Evolutionary conservation across 1,139 yeast species (phyloP), one percentile per base, ranked within the genome.

Genomic region (Suhomyces atakaporum): DNA sequence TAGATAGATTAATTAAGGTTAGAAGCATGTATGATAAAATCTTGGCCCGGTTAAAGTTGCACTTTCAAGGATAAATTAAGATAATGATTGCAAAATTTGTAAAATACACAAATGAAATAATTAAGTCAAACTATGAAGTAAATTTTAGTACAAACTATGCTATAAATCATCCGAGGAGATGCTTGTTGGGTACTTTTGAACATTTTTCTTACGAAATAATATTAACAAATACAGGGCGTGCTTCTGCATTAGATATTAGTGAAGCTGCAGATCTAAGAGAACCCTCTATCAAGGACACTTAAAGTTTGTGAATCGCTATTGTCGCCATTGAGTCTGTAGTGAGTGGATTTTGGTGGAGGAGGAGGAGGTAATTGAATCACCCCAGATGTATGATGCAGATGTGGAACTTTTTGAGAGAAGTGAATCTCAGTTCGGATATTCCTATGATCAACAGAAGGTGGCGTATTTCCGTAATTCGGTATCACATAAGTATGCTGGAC

Each of bases 261-360:
- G 8, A 18, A 8, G 20, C 8, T 18, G 20, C 5, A 5, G 20
- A 12, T n/a, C 15, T 10, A 23, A 6, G 33, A 38, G 23, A 38
- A 38, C 21, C 27, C 30, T 14, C 27, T 36, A 24, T 42, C 43
- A 10, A 42, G 27, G 3, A 33, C 29, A 13, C 35, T 14, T 5
- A 39, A 24, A 8, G 40, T 30, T 18, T 31, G 30, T 10, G 28
- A 22, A 18, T 41, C 45, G 22, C 29, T 34, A 20, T 29, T 14
- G 10, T 27, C 22, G 25, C 24, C 27, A 11, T 34, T 25, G 13
- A 29, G 18, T 19, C 42, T 35, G 36, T 32, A 35, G 16, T 26
- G 36, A 16, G 35, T 22, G 9, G 35, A 25, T 11, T 33, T 28
- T 16, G 33, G 31, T n/a, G 36, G 39, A 16, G 40, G 38, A 2